These are phyloP conservation scores for Amaranthus palmeri DNA, from an alignment of 148 eudicot genomes.

Conservation along the genomic window DNA sequence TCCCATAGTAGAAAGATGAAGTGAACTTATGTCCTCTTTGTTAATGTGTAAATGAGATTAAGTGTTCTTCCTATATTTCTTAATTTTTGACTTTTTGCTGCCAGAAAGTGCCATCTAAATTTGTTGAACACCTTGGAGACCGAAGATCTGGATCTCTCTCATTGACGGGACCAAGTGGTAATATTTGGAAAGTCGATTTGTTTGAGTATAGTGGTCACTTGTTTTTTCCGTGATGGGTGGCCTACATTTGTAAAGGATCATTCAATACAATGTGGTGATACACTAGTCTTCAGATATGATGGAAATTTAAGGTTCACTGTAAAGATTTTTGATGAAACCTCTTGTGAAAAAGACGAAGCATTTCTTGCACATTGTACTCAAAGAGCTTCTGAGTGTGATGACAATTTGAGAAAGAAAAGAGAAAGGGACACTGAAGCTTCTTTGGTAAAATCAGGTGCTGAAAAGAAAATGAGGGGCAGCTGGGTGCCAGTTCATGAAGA, in stretches of 20 bases:
- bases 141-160: constrained; percentile 41
- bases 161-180: constrained; percentile 81
- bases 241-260: constrained; percentile 66
- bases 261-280: constrained; percentile 60
- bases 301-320: constrained; percentile 64
- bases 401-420: constrained; percentile 42
- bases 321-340: constrained; percentile 67
- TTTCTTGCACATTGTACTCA: constrained; percentile 61
- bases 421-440: constrained; percentile 32
- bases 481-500: constrained; percentile 35
- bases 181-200: constrained; percentile 59
- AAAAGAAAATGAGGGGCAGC: constrained; percentile 49
- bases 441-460: constrained; percentile 26
- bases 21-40: background rate
- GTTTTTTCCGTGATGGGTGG: constrained; percentile 70
- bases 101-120: constrained; percentile 73
- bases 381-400: constrained; percentile 23
- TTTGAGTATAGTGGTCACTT: constrained; percentile 41
- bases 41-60: background rate
- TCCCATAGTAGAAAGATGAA: background rate
- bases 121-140: constrained; percentile 51
- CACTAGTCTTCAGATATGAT: constrained; percentile 73
- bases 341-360: constrained; percentile 86
- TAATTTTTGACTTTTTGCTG: background rate
- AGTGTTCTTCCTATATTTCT: background rate